A percentile compares a stretch with the other conserved stretches of the same genome.
phyloP scores from a whole-genome alignment of 2,329 filamentous ascomycete species.

The Grosmannia penicillata region DNA sequence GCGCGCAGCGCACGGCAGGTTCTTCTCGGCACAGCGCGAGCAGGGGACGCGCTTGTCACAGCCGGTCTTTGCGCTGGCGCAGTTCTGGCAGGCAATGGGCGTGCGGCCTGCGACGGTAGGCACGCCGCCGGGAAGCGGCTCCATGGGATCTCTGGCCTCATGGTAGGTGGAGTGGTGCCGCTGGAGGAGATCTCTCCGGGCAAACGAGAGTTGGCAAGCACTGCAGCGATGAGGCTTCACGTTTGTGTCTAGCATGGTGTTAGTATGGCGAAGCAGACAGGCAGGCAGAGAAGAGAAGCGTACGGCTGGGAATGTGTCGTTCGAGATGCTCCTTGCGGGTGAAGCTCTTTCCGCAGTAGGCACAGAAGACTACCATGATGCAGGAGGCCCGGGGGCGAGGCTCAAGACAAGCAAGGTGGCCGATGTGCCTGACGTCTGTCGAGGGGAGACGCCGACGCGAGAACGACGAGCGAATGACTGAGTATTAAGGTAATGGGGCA shows the following conservation, averaged over 20 bases:
- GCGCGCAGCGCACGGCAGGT: constrained; percentile 29
- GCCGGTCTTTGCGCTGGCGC: constrained; percentile 34
- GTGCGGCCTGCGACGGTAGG: constrained; percentile 26
- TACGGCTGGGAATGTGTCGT: constrained; percentile 36
- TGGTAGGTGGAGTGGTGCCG: constrained; percentile 37
- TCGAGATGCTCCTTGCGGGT: constrained; percentile 42
- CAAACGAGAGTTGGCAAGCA: constrained; percentile 33
- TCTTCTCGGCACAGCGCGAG: constrained; percentile 32
- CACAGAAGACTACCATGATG: constrained; percentile 33
- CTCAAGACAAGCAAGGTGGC: no score
- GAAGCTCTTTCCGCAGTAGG: constrained; percentile 39
- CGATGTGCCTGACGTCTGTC: no score
- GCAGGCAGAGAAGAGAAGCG: constrained; percentile 13
- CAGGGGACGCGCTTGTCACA: constrained; percentile 36
- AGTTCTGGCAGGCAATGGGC: constrained; percentile 34
- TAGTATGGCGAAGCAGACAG: constrained; percentile 6
- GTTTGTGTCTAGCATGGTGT: constrained; percentile 42
- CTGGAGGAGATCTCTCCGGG: constrained; percentile 35
- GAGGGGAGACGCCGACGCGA: no score
- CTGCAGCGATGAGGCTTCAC: constrained; percentile 37
- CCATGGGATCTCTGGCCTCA: constrained; percentile 30
- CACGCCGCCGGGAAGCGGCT: constrained; percentile 26
- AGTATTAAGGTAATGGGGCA: no score
- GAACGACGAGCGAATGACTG: no score
- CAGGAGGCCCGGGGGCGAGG: no score